Evolutionary conservation across 1,139 yeast species (phyloP).

Genomic region (Hyphopichia fennica): DNA sequence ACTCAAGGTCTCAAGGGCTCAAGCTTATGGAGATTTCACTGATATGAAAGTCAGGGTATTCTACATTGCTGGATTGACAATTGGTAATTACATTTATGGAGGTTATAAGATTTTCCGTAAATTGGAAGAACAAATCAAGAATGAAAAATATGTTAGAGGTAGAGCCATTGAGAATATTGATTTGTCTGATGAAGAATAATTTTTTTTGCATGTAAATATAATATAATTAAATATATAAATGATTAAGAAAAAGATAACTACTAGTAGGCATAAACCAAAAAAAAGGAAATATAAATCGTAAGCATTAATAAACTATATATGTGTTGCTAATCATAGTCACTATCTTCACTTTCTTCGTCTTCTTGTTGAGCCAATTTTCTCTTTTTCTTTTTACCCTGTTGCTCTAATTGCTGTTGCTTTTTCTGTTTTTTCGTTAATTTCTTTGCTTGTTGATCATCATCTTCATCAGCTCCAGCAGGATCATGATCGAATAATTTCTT

Average conservation of each 20-base stretch:
- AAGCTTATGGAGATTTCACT: not conserved
- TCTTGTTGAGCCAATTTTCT: conserved; percentile 4
- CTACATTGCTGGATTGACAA: conserved; percentile 14
- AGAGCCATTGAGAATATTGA: conserved; percentile 59
- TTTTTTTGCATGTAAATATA: conserved; percentile 1
- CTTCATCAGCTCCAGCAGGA: conserved; percentile 10
- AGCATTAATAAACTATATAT: not conserved
- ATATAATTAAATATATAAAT: not conserved
- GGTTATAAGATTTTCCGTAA: conserved; percentile 13
- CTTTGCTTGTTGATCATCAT: conserved; percentile 3
- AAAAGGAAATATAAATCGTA: no score
- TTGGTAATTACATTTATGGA: conserved; percentile 11
- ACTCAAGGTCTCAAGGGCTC: not conserved
- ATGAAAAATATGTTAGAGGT: conserved; percentile 61
- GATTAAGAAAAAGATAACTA: no score
- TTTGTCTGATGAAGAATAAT: conserved; percentile 14
- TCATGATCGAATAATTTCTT: conserved; percentile 77
- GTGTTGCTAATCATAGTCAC: not conserved
- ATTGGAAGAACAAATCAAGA: conserved; percentile 51
- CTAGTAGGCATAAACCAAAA: no score
- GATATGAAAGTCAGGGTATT: conserved; percentile 5
- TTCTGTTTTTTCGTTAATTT: conserved; percentile 2
- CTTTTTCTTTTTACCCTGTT: conserved; percentile 7
- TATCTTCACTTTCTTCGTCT: conserved; percentile 3
- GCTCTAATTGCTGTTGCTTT: conserved; percentile 5